These are phyloP conservation scores for Malania oleifera DNA, from an alignment of 164 flowering plant species.

Conservation along the genomic window DNA sequence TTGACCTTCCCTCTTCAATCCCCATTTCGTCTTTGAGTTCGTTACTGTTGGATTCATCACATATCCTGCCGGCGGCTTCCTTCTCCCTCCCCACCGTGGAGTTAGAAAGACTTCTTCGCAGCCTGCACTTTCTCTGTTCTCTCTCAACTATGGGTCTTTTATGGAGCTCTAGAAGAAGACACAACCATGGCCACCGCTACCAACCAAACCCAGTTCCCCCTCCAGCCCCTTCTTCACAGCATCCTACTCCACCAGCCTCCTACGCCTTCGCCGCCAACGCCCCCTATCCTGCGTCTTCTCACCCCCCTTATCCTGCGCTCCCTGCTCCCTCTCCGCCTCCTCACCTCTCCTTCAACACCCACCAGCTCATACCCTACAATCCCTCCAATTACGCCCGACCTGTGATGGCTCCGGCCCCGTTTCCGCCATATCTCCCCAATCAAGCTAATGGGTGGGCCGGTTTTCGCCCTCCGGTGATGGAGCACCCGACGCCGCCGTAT, in stretches of 20 bases:
- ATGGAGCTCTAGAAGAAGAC: constrained; percentile 6
- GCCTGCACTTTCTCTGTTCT: too few species aligned
- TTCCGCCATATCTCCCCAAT: background rate
- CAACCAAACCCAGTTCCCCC: background rate
- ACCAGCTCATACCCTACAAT: background rate
- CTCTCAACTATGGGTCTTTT: background rate
- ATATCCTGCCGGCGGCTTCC: too few species aligned
- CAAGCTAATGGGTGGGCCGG: background rate
- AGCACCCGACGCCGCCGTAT: background rate
- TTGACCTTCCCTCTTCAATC: too few species aligned
- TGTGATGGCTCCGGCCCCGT: background rate
- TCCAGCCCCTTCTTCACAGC: background rate
- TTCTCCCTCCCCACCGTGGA: too few species aligned
- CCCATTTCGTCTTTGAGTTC: too few species aligned
- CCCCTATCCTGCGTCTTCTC: background rate
- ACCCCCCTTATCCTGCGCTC: background rate
- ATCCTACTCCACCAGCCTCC: background rate
- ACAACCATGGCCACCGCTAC: background rate
- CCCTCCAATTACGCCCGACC: background rate
- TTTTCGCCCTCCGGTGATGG: background rate
- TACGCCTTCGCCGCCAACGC: background rate
- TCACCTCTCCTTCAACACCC: background rate
- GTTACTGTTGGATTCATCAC: too few species aligned
- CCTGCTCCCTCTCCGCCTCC: background rate
- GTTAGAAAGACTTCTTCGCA: too few species aligned